Base-by-base conservation (phyloP, 352 stramenopile species). In the Aphanomyces euteiches region DNA sequence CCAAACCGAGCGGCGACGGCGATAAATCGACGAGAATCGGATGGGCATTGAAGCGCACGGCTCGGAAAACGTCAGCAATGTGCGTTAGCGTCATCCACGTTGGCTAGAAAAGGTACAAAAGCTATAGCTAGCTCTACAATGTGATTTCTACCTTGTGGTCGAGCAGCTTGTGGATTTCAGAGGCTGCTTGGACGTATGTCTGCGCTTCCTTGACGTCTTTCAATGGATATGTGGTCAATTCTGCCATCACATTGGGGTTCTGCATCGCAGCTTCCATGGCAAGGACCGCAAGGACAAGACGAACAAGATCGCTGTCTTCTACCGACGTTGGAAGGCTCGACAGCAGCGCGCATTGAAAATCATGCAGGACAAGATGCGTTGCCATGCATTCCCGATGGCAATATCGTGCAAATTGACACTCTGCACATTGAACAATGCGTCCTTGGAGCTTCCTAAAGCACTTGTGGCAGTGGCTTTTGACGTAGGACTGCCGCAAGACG, bases 331-430 rank as follows among this genome's bases (percentile, higher is more conserved):
- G 28, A 34, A 12, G 28, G n/a, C 34, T 3, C 34, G 40, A 12
- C 47, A 58, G n/a, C 47, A 67, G 15, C 43, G 15, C 10, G 50
- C 63, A 69, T 38, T 58, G 43, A 37, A 47, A 28, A 12, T 57
- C 45, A 37, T 69, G 63, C 8, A 69, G 47, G 7, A 8, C 1
- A 6, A 69, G 39, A 39, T 69, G 63, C 7, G 54, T n/a, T 12
- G 54, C 21, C 63, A 69, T 69, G 63, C 63, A 69, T 4, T 12
- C 41, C 6, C 63, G 63, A 39, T 69, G n/a, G 50, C 63, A 69
- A 37, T 69, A 69, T 6, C 63, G 28, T 7, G 63, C 63, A 8
- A 50, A 13, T 21, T 69, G 21, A 17, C 63, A 69, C 37, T 38
- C 47, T 10, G 43, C 63, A 17, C 63, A 69, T 61, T 69, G 63